phyloP scores from a whole-genome alignment of 2,329 filamentous ascomycete species.

The Pseudogymnoascus sp. region DNA sequence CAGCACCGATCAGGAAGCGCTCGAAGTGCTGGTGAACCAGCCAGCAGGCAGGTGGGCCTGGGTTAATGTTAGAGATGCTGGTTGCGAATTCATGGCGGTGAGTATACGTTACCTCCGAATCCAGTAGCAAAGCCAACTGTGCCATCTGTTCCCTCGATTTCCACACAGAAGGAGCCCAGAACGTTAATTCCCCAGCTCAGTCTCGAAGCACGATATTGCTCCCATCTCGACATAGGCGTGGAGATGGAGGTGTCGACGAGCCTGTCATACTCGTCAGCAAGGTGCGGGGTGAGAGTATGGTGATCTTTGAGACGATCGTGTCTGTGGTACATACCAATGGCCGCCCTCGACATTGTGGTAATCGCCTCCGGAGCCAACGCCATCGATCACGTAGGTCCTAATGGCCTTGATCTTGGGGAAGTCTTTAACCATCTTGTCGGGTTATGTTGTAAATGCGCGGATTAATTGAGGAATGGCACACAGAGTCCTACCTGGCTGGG shows the following conservation, averaged over 20 bases:
- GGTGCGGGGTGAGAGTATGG: not conserved
- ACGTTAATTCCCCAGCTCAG: constrained; percentile 97
- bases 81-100: not conserved
- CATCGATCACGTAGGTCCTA: constrained; percentile 64
- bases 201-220: constrained; percentile 77
- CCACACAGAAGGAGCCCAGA: constrained; percentile 82
- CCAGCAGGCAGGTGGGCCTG: constrained; percentile 85
- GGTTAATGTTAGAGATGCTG: constrained; percentile 10
- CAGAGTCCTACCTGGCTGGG: constrained; percentile 25
- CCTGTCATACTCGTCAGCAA: constrained; percentile 45
- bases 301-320: not conserved
- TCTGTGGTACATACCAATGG: constrained; percentile 47
- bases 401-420: constrained; percentile 74
- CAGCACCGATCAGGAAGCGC: constrained; percentile 80
- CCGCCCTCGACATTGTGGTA: constrained; percentile 86
- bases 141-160: constrained; percentile 81
- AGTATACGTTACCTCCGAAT: constrained; percentile 59
- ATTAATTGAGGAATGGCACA: constrained; percentile 14
- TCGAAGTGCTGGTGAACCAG: constrained; percentile 89
- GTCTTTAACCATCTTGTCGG: not conserved
- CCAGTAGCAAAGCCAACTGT: constrained; percentile 92
- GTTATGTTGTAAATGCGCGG: not conserved
- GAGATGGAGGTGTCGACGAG: constrained; percentile 87
- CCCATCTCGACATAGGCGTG: constrained; percentile 85
- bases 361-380: constrained; percentile 60